Percentiles rank a stretch among this genome's conserved stretches.
These are phyloP conservation scores for Cytospora piceae DNA, from an alignment of 2,329 filamentous ascomycete genomes.

Conservation along the genomic window DNA sequence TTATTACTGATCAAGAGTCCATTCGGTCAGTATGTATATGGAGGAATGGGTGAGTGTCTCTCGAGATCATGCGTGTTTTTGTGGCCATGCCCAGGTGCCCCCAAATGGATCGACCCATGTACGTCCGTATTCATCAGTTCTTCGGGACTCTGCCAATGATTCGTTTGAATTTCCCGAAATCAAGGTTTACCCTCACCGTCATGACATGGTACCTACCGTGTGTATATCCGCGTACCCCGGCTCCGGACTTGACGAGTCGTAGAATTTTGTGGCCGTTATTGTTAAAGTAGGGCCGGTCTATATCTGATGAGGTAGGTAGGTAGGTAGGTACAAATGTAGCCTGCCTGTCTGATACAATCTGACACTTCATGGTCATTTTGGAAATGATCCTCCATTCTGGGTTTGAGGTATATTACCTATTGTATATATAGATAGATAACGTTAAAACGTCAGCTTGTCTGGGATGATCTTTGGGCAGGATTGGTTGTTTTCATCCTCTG, in stretches of 20 bases:
- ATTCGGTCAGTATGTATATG: not conserved
- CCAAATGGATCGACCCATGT: not conserved
- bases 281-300: not conserved
- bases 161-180: not conserved
- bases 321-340: not conserved
- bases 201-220: not conserved
- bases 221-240: not conserved
- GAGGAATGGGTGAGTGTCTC: not conserved
- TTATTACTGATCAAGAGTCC: no score
- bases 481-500: not conserved
- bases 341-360: not conserved
- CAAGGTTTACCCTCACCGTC: not conserved
- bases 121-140: not conserved
- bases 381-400: not conserved
- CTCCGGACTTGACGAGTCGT: not conserved
- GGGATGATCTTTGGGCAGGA: not conserved
- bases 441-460: not conserved
- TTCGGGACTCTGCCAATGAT: not conserved
- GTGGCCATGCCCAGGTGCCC: not conserved
- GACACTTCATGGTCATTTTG: not conserved
- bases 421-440: not conserved
- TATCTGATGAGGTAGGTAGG: not conserved
- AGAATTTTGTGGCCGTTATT: not conserved
- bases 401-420: not conserved
- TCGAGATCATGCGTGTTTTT: conserved; percentile 2